Base-by-base conservation (phyloP, 305 asterid genomes). In the Fraxinus nigra region DNA sequence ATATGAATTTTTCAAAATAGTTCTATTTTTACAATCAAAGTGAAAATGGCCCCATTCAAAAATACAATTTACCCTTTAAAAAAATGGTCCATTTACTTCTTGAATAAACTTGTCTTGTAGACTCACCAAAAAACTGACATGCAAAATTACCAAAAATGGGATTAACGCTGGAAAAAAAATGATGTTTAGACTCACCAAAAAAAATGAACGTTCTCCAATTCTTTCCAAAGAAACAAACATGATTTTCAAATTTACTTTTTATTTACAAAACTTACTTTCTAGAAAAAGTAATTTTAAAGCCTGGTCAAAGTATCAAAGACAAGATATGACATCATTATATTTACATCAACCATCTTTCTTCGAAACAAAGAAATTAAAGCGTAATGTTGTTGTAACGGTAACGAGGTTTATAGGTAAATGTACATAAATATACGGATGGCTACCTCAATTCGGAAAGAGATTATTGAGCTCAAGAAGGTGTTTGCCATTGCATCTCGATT, bases 401-500 rank as follows among this genome's bases (percentile, higher is more conserved):
- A 59, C 10, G 10, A 54, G 14, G 32, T 59, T 7, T 59, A 59
- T 46, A 67, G 7, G 35, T 28, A 10, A 56, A 75, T 67, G 32
- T 22, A 37, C 13, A 14, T 11, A 16, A 16, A 14, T n/a, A 5
- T 77, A 51, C 48, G 59, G 2, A 78, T 51, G 76, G 76, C 79
- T 54, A 70, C 33, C 46, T 38, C 78, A 75, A 75, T 8, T 6
- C 0, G 32, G 9, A 59, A 20, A 20, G 32, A 59, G 70, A 59
- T 59, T 59, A 18, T 24, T 14, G 30, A 26, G 75, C 26, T 86
- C 83, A 86, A 85, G 93, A 85, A 22, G 93, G 30, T 20, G 30
- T 87, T 76, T 85, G 89, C 93, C 94, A 91, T 83, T 89, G 93
- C 85, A 91, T 85, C 92, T 91, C 95, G 16, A 91, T 84, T 72